Percentiles rank a stretch among this genome's conserved stretches.
phyloP scores from a whole-genome alignment of 2,329 filamentous ascomycete species.

The Fusarium sp. region DNA sequence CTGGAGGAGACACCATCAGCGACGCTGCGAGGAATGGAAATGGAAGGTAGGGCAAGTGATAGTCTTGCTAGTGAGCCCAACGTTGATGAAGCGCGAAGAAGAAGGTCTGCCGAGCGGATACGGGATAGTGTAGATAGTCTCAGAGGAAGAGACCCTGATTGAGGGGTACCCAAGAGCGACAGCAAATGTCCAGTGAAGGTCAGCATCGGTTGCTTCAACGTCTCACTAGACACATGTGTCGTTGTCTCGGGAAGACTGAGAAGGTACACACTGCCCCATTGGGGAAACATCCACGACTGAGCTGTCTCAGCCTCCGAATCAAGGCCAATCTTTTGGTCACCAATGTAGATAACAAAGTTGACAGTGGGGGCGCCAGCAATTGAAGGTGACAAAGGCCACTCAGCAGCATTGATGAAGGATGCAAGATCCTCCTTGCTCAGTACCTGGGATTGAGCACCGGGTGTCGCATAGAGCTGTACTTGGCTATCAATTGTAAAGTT shows the following conservation, averaged over 20 bases:
- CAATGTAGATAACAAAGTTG: conserved; percentile 94
- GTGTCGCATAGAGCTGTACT: conserved; percentile 89
- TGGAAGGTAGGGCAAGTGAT: conserved; percentile 84
- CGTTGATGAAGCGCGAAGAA: conserved; percentile 91
- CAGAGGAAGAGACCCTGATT: conserved; percentile 84
- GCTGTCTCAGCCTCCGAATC: conserved; percentile 61
- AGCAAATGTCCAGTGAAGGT: conserved; percentile 93
- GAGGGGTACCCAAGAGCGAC: conserved; percentile 85
- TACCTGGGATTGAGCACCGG: conserved; percentile 70
- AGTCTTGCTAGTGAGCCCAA: conserved; percentile 92
- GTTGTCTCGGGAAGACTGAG: conserved; percentile 61
- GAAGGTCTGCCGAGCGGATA: conserved; percentile 85
- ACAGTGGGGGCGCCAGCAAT: conserved; percentile 94
- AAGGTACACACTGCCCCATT: conserved; percentile 84
- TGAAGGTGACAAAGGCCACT: conserved; percentile 95
- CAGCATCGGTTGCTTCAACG: conserved; percentile 82
- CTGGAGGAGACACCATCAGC: conserved; percentile 86
- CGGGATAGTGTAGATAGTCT: conserved; percentile 86
- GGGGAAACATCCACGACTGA: conserved; percentile 88
- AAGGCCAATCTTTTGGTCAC: conserved; percentile 75
- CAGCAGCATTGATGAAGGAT: conserved; percentile 96
- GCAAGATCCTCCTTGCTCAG: conserved; percentile 88
- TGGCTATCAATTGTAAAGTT: conserved; percentile 97
- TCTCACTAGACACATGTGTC: conserved; percentile 68
- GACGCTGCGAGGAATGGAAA: conserved; percentile 89